Conservation (phyloP, 805 yeast species). For the Saccharomycopsis lassenensis region DNA sequence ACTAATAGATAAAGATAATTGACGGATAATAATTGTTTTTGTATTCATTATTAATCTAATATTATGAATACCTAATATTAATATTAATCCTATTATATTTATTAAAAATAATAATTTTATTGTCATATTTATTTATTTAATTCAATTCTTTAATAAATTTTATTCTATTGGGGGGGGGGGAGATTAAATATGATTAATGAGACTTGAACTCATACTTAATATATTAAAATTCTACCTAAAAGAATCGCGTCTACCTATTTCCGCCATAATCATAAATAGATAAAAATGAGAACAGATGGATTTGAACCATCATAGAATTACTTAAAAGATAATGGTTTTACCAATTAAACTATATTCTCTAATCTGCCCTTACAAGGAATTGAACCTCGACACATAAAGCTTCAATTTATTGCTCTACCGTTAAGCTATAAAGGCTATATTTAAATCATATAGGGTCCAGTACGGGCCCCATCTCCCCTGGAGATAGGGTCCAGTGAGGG, state of each 20-base stretch:
- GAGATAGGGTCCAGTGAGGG: too few relatives aligned
- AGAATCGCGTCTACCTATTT: conserved; percentile 14
- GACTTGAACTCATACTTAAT: conserved; percentile 16
- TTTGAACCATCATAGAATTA: conserved; percentile 11
- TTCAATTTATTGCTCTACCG: conserved; percentile 20
- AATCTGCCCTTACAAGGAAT: conserved; percentile 18
- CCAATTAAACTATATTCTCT: conserved; percentile 15
- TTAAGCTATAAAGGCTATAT: conserved; percentile 18
- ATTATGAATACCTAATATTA: conserved; percentile 16
- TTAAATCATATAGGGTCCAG: too few relatives aligned
- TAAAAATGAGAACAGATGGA: conserved; percentile 7
- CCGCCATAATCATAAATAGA: conserved; percentile 3
- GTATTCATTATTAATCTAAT: conserved; percentile 13
- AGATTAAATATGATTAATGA: conserved; percentile 12
- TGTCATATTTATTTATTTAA: conserved; percentile 7
- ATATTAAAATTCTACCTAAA: conserved; percentile 12
- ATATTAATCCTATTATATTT: conserved; percentile 17
- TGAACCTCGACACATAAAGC: conserved; percentile 21
- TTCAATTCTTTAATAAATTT: conserved; percentile 1
- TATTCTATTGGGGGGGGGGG: not conserved
- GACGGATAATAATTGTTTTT: conserved; percentile 17
- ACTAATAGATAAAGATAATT: conserved; percentile 19
- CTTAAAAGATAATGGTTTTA: conserved; percentile 12
- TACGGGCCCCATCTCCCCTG: too few relatives aligned
- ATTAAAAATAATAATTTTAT: conserved; percentile 14